Percentiles rank a stretch among this genome's conserved stretches.
Conservation (phyloP, 805 yeast genomes). For the Starmerella kuoi region DNA sequence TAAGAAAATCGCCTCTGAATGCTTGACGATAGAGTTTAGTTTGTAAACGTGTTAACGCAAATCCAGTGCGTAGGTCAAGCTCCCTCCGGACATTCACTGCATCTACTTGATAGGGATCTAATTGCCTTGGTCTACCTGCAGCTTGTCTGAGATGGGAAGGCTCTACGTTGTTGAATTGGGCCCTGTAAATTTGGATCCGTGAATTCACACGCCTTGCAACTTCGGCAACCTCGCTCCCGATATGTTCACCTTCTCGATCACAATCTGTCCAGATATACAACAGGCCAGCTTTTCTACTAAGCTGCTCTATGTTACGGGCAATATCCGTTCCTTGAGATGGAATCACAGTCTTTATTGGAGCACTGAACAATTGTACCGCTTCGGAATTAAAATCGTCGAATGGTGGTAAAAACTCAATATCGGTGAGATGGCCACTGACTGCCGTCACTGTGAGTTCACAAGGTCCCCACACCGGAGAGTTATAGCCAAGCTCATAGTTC, state of each 20-base stretch:
- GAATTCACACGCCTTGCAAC: conserved; percentile 50
- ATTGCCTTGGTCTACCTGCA: conserved; percentile 49
- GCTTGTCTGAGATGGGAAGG: conserved; percentile 59
- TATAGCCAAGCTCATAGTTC: conserved; percentile 65
- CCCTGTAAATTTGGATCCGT: conserved; percentile 49
- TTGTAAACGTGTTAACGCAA: conserved; percentile 72
- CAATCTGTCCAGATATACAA: conserved; percentile 98
- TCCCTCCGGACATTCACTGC: conserved; percentile 85
- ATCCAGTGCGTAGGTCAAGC: conserved; percentile 79
- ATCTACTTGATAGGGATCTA: conserved; percentile 58
- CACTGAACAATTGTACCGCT: conserved; percentile 58
- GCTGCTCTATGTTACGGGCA: conserved; percentile 52
- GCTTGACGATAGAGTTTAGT: conserved; percentile 35
- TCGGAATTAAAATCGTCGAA: conserved; percentile 55
- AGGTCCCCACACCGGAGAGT: conserved; percentile 49
- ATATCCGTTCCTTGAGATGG: conserved; percentile 37
- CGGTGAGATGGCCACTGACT: conserved; percentile 74
- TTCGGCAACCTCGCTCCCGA: conserved; percentile 68
- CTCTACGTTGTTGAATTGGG: conserved; percentile 80
- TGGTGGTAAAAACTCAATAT: conserved; percentile 49
- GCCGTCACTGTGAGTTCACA: conserved; percentile 85
- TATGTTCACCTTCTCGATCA: conserved; percentile 91
- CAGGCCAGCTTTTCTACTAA: conserved; percentile 47
- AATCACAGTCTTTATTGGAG: conserved; percentile 41
- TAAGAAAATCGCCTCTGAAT: conserved; percentile 24